A percentile compares a stretch with the other conserved stretches of the same genome.
Conservation (phyloP, 2,329 filamentous ascomycete genomes). For the Claviceps quebecensis region DNA sequence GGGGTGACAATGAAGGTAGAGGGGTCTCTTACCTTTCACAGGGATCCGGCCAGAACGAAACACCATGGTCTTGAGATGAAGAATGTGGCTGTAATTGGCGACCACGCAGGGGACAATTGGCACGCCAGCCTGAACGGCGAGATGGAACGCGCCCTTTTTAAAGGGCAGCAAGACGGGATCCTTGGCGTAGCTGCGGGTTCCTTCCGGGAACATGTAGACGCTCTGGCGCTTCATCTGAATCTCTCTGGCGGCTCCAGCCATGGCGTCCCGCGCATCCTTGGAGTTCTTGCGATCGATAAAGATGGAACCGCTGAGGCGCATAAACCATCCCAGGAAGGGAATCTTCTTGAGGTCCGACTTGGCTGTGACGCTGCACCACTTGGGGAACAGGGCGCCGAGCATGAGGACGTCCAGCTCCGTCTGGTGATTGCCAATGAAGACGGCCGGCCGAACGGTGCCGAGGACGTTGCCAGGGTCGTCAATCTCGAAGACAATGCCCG, state of each 20-base stretch:
- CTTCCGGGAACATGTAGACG: constrained; percentile 83
- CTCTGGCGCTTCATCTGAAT: constrained; percentile 61
- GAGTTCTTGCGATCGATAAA: constrained; percentile 90
- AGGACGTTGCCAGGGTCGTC: constrained; percentile 52
- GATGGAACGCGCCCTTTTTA: constrained; percentile 97
- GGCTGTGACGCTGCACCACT: constrained; percentile 83
- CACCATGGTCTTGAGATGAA: constrained; percentile 47
- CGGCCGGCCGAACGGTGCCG: constrained; percentile 57
- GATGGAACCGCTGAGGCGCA: constrained; percentile 71
- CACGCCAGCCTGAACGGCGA: constrained; percentile 86
- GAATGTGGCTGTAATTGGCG: constrained; percentile 64
- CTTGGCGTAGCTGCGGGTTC: constrained; percentile 77
- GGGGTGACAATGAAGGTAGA: no score
- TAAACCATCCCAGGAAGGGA: constrained; percentile 92
- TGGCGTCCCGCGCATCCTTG: constrained; percentile 69
- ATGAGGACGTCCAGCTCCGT: constrained; percentile 89
- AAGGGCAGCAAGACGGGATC: constrained; percentile 79
- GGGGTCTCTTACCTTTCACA: constrained; percentile 48
- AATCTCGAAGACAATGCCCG: constrained; percentile 66
- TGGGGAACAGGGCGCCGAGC: constrained; percentile 78
- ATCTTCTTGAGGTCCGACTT: constrained; percentile 69
- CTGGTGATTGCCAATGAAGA: constrained; percentile 93
- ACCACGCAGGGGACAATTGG: constrained; percentile 78
- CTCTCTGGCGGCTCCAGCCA: constrained; percentile 67
- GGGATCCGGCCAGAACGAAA: constrained; percentile 61